Evolutionary conservation across 2,329 filamentous ascomycete genomes (phyloP).

Genomic region (Truncatella angustata): DNA sequence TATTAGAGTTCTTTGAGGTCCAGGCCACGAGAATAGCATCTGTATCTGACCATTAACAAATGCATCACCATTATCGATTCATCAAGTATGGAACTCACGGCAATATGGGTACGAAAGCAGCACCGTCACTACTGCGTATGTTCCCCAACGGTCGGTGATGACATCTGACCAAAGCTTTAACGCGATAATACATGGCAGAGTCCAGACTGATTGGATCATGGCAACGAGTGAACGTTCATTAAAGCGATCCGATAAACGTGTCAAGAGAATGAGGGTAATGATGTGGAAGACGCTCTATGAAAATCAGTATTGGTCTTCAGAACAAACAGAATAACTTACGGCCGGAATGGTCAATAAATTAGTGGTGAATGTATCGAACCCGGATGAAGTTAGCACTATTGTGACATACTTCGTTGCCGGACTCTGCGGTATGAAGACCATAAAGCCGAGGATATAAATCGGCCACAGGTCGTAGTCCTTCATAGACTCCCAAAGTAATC

Average conservation of each 20-base stretch:
- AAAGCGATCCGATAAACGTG: constrained; percentile 48
- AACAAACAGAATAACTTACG: constrained; percentile 26
- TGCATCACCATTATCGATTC: too few relatives aligned
- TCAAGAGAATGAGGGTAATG: constrained; percentile 47
- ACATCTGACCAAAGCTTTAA: constrained; percentile 44
- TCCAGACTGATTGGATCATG: constrained; percentile 50
- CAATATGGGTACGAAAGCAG: constrained; percentile 55
- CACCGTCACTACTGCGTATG: constrained; percentile 47
- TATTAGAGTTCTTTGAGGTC: constrained; percentile 57
- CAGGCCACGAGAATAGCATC: constrained; percentile 60
- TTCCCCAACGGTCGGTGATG: constrained; percentile 44
- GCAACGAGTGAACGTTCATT: constrained; percentile 47
- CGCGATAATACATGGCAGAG: constrained; percentile 51
- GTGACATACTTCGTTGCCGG: constrained; percentile 51
- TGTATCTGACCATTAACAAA: neutral
- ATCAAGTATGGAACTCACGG: constrained; percentile 24
- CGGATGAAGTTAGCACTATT: constrained; percentile 47
- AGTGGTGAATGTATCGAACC: constrained; percentile 52
- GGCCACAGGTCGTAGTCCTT: constrained; percentile 58
- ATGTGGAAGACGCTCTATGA: constrained; percentile 48
- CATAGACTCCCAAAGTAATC: constrained; percentile 45
- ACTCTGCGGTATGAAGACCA: constrained; percentile 45
- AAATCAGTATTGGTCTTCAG: neutral
- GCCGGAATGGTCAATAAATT: constrained; percentile 56
- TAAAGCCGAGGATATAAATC: constrained; percentile 47